A percentile compares a stretch with the other conserved stretches of the same genome.
Conservation (phyloP, 768 basidiomycete species). For the Atractiella rhizophila region DNA sequence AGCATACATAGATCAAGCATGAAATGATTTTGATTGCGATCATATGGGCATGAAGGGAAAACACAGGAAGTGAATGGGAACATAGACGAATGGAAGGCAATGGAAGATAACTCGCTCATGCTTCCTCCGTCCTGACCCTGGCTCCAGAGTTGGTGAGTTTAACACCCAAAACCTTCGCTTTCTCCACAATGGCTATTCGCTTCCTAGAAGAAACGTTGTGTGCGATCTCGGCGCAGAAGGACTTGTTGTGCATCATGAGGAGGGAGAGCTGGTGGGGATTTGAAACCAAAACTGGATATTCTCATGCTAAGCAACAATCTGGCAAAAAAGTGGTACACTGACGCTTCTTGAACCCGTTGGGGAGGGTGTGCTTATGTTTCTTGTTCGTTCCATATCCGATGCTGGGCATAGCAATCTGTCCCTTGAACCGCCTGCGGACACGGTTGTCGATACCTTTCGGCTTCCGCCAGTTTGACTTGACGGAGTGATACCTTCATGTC, state of each 20-base stretch:
- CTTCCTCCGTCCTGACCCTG: slow-evolving; percentile 29
- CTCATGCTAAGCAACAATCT: background rate
- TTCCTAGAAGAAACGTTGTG: slow-evolving; percentile 90
- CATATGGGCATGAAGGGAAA: no score
- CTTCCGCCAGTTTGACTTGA: slow-evolving; percentile 93
- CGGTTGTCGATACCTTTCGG: slow-evolving; percentile 99
- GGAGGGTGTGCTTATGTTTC: slow-evolving; percentile 87
- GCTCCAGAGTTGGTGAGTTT: slow-evolving; percentile 86
- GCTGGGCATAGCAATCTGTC: slow-evolving; percentile 89
- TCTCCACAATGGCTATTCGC: slow-evolving; percentile 66
- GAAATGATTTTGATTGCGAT: no score
- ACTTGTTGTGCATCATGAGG: slow-evolving; percentile 93
- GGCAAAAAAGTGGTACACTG: slow-evolving; percentile 10
- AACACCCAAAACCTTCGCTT: slow-evolving; percentile 45
- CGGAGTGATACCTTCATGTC: no score
- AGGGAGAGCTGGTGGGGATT: slow-evolving; percentile 80
- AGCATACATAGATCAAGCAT: no score
- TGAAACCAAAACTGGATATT: slow-evolving; percentile 33
- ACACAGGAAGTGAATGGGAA: no score
- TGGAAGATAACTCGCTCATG: no score
- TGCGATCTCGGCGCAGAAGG: slow-evolving; percentile 82
- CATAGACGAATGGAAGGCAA: no score
- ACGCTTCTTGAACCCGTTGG: slow-evolving; percentile 87
- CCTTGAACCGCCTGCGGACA: slow-evolving; percentile 29
- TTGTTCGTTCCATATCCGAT: slow-evolving; percentile 79